Conservation (phyloP, 139 green algal species). For the Volvox africanus region DNA sequence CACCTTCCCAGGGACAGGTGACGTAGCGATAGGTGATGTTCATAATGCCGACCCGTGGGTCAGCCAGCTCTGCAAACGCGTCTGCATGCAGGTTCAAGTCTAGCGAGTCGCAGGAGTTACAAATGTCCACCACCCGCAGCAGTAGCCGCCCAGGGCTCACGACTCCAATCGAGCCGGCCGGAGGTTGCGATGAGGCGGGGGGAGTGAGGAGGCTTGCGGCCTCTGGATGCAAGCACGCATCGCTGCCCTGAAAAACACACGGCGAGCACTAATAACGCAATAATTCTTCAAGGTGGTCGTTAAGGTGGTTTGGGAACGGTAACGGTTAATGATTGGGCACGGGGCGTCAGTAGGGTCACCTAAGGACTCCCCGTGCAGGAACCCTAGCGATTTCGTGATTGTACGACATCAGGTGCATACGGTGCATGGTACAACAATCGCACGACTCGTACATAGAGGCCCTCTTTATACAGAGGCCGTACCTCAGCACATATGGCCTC, state of each 20-base stretch:
- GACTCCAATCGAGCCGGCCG: not conserved
- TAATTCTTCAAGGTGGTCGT: too few relatives aligned
- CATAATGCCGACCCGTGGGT: not conserved
- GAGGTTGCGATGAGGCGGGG: not conserved
- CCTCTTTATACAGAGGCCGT: too few relatives aligned
- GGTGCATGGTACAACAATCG: too few relatives aligned
- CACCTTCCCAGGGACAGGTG: slow-evolving; percentile 1
- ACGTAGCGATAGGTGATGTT: slow-evolving; percentile 31
- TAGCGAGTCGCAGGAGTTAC: slow-evolving; percentile 22
- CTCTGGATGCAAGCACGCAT: not conserved
- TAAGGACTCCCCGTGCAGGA: too few relatives aligned
- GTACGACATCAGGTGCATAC: too few relatives aligned
- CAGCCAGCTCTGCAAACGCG: slow-evolving; percentile 19
- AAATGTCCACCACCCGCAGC: slow-evolving; percentile 9
- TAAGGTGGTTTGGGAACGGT: too few relatives aligned
- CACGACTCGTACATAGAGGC: too few relatives aligned
- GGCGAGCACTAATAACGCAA: too few relatives aligned
- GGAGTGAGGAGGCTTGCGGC: not conserved
- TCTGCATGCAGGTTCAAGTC: slow-evolving; percentile 42
- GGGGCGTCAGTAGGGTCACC: too few relatives aligned
- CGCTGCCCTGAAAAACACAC: not conserved
- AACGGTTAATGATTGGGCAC: too few relatives aligned
- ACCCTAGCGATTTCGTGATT: too few relatives aligned
- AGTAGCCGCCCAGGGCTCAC: slow-evolving; percentile 17
- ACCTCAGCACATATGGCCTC: slow-evolving; percentile 24